Evolutionary conservation across 177 flowering plant genomes (phyloP).

Genomic region (Telopea speciosissima): DNA sequence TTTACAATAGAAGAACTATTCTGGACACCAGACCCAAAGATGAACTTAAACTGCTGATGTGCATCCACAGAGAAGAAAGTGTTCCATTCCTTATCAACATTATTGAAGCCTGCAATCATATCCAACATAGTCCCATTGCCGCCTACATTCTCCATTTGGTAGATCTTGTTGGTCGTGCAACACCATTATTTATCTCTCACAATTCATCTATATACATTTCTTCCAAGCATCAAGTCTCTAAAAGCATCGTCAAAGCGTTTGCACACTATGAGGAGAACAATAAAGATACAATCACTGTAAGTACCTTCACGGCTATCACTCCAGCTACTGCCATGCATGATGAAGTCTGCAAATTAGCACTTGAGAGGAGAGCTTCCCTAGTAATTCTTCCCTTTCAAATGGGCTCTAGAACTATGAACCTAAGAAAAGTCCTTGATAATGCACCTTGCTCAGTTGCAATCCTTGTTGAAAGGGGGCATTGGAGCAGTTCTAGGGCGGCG

Average conservation of each 20-base stretch:
- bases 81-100: slow-evolving; percentile 29
- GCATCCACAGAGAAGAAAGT: slow-evolving; percentile 41
- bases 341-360: slow-evolving; percentile 31
- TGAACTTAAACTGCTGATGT: slow-evolving; percentile 42
- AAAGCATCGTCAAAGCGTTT: slow-evolving; percentile 28
- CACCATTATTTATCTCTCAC: slow-evolving; percentile 36
- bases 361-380: slow-evolving; percentile 18
- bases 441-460: slow-evolving; percentile 57
- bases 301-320: slow-evolving; percentile 11
- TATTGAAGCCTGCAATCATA: slow-evolving; percentile 19
- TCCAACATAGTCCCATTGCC: slow-evolving; percentile 15
- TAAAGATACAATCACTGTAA: not conserved
- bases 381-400: slow-evolving; percentile 31
- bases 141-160: slow-evolving; percentile 32
- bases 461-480: slow-evolving; percentile 24
- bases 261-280: slow-evolving; percentile 7
- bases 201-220: not conserved
- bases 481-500: not conserved
- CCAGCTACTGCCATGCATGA: slow-evolving; percentile 31
- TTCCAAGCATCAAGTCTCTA: slow-evolving; percentile 3
- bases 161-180: slow-evolving; percentile 28
- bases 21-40: slow-evolving; percentile 17
- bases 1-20: slow-evolving; percentile 41
- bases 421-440: slow-evolving; percentile 22
- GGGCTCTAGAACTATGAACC: slow-evolving; percentile 19